Evolutionary conservation across 2,329 filamentous ascomycete genomes (phyloP), one percentile per base, ranked within the genome.

Genomic region (Trichoderma sp.): DNA sequence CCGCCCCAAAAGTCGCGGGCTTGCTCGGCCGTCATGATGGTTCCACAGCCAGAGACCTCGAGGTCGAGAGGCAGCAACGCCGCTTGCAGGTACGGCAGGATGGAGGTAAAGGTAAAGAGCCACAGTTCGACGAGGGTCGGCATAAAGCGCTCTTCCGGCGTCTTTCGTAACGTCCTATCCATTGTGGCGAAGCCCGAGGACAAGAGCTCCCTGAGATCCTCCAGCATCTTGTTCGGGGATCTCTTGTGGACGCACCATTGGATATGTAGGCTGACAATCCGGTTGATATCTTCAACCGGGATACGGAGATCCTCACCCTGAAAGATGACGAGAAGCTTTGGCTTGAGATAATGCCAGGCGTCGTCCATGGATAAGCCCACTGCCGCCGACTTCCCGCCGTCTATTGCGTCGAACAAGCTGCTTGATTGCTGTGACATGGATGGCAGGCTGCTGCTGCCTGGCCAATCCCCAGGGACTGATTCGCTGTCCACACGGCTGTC

Each of bases 51-150:
- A 61, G 92, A 89, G 74, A 99, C 96, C 74, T 99, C 95, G 12
- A 97, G 85, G 73, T 99, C 95, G 1, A 99, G 80, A 0, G 93
- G 95, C 1, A 99, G 80, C 74, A 99, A 97, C 1, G 97, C 93
- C 1, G 94, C 93, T 79, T 98, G 94, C 71, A 99, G 88, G 73
- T 97, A 98, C 0, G 95, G 95, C 5, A 98, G 79, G 44, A 98
- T 91, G 7, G 87, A 90, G 3, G 92, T 94, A 72, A 97, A 97
- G 0, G 95, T 93, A 54, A 95, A 88, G 66, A 96, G 86, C 95
- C 95, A 99, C 73, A 97, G 88, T 74, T 97, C 92, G 2, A 97
- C 94, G 0, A 99, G 82, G 64, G 92, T 88, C 0, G 92, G 91
- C 24, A 98, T 92, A n/a, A 98, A 85, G 41, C 90, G 86, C 67